Base-by-base conservation (phyloP, 1,284 basidiomycete species). In the Volvariella volvacea region DNA sequence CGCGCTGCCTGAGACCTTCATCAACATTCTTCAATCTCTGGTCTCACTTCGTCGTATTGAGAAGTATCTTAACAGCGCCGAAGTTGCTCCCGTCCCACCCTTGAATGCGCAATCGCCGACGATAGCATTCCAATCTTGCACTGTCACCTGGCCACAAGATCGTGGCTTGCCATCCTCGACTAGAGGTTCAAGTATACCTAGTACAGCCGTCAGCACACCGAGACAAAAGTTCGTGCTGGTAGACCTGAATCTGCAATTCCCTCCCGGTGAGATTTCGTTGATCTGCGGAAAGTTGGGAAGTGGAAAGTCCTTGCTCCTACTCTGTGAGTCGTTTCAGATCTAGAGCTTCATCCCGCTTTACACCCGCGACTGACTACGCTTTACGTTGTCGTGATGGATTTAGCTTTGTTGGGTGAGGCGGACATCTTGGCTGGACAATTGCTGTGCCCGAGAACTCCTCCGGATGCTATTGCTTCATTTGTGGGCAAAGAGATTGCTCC, bases 11-110 rank as follows among this genome's bases (percentile, higher is more conserved):
- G 92, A 95, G 61, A 92, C 89, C 0, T 82, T 94, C 54, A 90
- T 95, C 58, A 86, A 89, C 55, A 76, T 89, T 65, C 71, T 93
- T 8, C 89, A 91, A 75, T 76, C 81, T 44, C 74, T 91, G 44
- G 89, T 95, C 17, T 94, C 91, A 2, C 72, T 94, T 39, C 80
- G 88, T 12, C 88, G 92, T 41, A 94, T 96, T 50, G 91, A 95
- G 60, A 92, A 90, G 59, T 95, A 92, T 61, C 75, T 93, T 31
- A 70, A 78, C 39, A 74, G 77, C 4, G 74, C 74, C 1, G 91
- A 93, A 62, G 79, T 93, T 12, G 60, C 71, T 1, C 59, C 70
- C 0, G 80, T 84, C 3, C 71, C 72, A 12, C 76, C 80, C 6
- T 62, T 86, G 8, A 64, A 71, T n/a, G 63, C 72, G 21, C 74